Conservation (phyloP, 1,284 basidiomycete species). For the Macrocystidia cucumis region DNA sequence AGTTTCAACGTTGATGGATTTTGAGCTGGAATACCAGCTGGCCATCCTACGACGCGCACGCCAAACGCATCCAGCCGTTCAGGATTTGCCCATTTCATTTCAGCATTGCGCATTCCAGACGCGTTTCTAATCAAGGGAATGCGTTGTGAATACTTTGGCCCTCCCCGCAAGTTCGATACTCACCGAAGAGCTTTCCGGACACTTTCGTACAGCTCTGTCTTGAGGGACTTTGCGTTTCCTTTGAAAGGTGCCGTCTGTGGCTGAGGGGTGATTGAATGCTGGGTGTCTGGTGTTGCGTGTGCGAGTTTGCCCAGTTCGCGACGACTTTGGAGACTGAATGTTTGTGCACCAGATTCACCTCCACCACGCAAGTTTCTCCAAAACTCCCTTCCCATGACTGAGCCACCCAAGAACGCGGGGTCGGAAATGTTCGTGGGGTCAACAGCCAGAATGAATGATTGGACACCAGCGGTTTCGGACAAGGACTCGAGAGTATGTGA, state of each 20-base stretch:
- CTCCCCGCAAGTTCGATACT: too few relatives aligned
- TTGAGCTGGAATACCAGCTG: conserved; percentile 40
- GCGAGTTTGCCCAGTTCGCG: conserved; percentile 10
- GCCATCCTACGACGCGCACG: conserved; percentile 58
- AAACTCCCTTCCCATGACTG: conserved; percentile 49
- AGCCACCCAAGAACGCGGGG: conserved; percentile 55
- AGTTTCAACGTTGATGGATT: conserved; percentile 53
- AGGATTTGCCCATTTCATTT: conserved; percentile 70
- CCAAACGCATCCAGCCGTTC: conserved; percentile 46
- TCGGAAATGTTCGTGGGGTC: conserved; percentile 38
- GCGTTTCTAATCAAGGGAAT: too few relatives aligned
- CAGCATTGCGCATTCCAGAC: conserved; percentile 46
- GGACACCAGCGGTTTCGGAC: conserved; percentile 35
- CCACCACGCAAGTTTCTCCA: conserved; percentile 54
- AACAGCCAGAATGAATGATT: conserved; percentile 55
- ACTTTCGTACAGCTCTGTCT: conserved; percentile 43
- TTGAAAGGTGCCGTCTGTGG: conserved; percentile 8
- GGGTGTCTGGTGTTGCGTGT: conserved; percentile 15
- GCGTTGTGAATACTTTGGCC: too few relatives aligned
- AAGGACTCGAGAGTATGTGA: conserved; percentile 47
- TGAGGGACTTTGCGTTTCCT: conserved; percentile 32
- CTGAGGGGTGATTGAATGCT: conserved; percentile 3
- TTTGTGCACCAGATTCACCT: conserved; percentile 44
- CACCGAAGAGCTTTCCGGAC: conserved; percentile 48
- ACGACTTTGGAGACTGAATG: conserved; percentile 42